Evolutionary conservation across 2,329 filamentous ascomycete genomes (phyloP).

Genomic region (Fusarium sp.): DNA sequence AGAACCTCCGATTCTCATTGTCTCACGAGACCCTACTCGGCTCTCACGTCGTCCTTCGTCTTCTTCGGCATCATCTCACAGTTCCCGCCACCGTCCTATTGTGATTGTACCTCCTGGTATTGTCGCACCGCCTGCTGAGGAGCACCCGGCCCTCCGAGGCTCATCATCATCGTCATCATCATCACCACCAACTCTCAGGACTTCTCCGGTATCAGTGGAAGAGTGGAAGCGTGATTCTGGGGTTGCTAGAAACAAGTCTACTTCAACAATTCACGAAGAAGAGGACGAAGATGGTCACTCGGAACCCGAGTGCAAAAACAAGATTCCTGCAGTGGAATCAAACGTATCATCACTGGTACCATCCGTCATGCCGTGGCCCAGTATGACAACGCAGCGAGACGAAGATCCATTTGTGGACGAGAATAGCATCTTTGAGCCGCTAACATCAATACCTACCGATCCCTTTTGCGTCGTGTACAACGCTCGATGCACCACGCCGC

Average conservation of each 20-base stretch:
- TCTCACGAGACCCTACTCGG: conserved; percentile 54
- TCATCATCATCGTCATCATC: conserved; percentile 25
- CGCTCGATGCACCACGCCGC: conserved; percentile 36
- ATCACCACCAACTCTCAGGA: conserved; percentile 33
- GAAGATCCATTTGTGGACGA: conserved; percentile 39
- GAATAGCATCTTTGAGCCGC: conserved; percentile 37
- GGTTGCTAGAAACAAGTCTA: conserved; percentile 57
- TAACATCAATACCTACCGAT: conserved; percentile 33
- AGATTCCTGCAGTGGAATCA: conserved; percentile 20
- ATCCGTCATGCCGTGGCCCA: conserved; percentile 25
- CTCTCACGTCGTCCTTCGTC: conserved; percentile 40
- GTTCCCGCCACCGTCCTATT: conserved; percentile 41
- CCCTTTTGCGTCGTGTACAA: conserved; percentile 39
- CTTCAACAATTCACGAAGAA: conserved; percentile 52
- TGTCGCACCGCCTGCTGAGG: conserved; percentile 57
- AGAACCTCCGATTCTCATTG: conserved; percentile 65
- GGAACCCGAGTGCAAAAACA: conserved; percentile 25
- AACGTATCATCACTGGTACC: conserved; percentile 26
- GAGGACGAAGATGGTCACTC: conserved; percentile 51
- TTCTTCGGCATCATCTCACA: conserved; percentile 36
- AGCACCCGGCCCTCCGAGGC: conserved; percentile 62
- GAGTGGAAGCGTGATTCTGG: conserved; percentile 66
- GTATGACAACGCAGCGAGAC: conserved; percentile 19
- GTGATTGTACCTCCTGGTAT: conserved; percentile 45
- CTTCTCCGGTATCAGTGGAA: conserved; percentile 45